These are phyloP conservation scores for Reutealis trisperma DNA, from an alignment of 345 rosid species.

Conservation along the genomic window DNA sequence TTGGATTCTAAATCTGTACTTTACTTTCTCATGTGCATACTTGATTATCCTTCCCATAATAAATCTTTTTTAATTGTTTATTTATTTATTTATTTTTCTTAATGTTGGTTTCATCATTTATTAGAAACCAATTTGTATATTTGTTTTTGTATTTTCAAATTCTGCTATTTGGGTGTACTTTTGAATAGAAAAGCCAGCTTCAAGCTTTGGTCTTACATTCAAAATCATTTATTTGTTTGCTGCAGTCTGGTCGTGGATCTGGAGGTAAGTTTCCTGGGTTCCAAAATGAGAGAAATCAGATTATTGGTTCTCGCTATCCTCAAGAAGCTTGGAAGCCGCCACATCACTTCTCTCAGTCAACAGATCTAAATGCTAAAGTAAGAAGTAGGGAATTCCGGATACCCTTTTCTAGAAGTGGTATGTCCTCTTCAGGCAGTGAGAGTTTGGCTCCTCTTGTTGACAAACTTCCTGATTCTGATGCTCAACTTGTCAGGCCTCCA, in stretches of 20 bases:
- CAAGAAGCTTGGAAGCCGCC: slow-evolving; percentile 52
- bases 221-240: slow-evolving; percentile 16
- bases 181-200: neutral
- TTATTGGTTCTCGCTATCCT: slow-evolving; percentile 34
- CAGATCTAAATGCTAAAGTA: slow-evolving; percentile 45
- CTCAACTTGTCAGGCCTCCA: slow-evolving; percentile 43
- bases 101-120: neutral
- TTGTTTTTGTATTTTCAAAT: neutral
- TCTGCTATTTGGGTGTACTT: neutral
- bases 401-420: slow-evolving; percentile 46
- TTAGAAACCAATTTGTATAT: neutral
- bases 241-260: slow-evolving; percentile 52
- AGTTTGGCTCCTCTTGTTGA: slow-evolving; percentile 41
- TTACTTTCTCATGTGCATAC: neutral
- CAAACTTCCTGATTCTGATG: slow-evolving; percentile 39
- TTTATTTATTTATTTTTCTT: neutral
- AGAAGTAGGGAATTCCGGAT: slow-evolving; percentile 48
- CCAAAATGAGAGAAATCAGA: slow-evolving; percentile 36
- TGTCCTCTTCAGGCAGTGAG: slow-evolving; percentile 45
- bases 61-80: neutral
- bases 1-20: neutral
- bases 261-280: slow-evolving; percentile 30
- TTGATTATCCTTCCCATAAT: neutral
- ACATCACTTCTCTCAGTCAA: slow-evolving; percentile 41
- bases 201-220: neutral